Evolutionary conservation across 1,284 basidiomycete genomes (phyloP), one percentile per base, ranked within the genome.

Genomic region (Jaminaea rosea): DNA sequence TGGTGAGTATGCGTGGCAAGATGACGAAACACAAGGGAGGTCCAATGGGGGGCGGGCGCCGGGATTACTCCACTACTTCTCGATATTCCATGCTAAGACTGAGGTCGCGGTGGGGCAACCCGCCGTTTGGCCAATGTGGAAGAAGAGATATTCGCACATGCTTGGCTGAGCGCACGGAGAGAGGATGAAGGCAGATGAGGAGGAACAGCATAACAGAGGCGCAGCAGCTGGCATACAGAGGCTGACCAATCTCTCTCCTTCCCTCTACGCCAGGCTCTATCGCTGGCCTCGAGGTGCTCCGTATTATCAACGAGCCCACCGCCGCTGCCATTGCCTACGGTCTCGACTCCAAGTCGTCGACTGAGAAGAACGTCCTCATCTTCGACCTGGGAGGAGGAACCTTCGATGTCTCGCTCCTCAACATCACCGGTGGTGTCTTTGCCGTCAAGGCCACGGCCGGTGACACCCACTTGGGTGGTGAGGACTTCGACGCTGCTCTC

Each of bases 361-460:
- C 60, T 34, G 71, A 98, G 83, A 91, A 91, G 81, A 96, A 93
- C 76, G 93, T 99, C 58, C 84, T 99, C 76, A 97, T 99, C 77
- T 99, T 96, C 83, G 93, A 99, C 81, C 82, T 99, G 59, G 93
- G 93, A 76, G 93, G 93, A 82, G 94, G 81, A 75, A 83, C 81
- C 59, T 83, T 83, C 78, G 81, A 82, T 80, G 81, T 82, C 57
- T 83, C 81, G 53, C 78, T 83, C 58, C 78, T 83, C 50, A 79
- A 80, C 75, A 82, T 83, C 75, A 78, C 79, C 50, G 81, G 80
- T 60, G 81, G 81, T 75, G 79, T 82, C 69, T 83, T 83, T 75
- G 78, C 79, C 68, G 81, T 83, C 76, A 82, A 82, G 79, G 81
- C 81, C 60, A 83, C 80, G 54, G 78, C 78, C 52, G 78, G 78